Base-by-base conservation (phyloP, 306 rosid species). In the Castanospermum australe region DNA sequence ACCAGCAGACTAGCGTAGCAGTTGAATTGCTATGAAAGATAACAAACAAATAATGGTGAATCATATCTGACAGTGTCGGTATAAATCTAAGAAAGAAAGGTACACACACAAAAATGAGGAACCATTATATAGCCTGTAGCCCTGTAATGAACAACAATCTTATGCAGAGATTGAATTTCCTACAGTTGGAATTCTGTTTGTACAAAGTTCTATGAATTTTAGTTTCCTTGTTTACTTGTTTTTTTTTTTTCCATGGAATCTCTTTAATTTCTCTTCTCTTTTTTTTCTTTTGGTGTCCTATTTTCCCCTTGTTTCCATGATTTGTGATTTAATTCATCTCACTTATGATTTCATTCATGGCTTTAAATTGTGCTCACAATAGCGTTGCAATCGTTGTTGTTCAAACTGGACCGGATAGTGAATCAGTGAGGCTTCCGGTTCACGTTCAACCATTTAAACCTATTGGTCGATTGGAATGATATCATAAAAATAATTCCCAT, bases 81-180 rank as follows among this genome's bases (percentile, higher is more conserved):
- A n/a, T n/a, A n/a, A 73, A 39, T 79, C 42, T n/a, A 73, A 69
- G 81, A 51, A 13, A 42, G 25, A 73, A 79, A 73, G 55, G 63
- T 64, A 28, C 21, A 42, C 52, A 68, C 75, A 62, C 66, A 6
- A 59, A 44, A 45, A 52, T 65, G 76, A 61, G 54, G 54, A 55
- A 32, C 15, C 41, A 57, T 28, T 42, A 73, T 84, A 63, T 73
- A 72, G 48, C 51, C 80, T 75, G n/a, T n/a, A n/a, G n/a, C n/a
- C n/a, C n/a, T n/a, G 80, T 86, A 77, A 89, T 81, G 17, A 60
- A 71, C 77, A 35, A 68, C 44, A 44, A 82, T 85, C 59, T 80
- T 50, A 33, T 82, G 63, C 92, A 95, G 99, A 95, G 87, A 94
- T 92, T 82, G 99, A 95, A 83, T 92, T 95, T 84, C 99, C 99